Evolutionary conservation across 352 stramenopile genomes (phyloP), one percentile per base, ranked within the genome.

Genomic region (Lagenidium sp.): DNA sequence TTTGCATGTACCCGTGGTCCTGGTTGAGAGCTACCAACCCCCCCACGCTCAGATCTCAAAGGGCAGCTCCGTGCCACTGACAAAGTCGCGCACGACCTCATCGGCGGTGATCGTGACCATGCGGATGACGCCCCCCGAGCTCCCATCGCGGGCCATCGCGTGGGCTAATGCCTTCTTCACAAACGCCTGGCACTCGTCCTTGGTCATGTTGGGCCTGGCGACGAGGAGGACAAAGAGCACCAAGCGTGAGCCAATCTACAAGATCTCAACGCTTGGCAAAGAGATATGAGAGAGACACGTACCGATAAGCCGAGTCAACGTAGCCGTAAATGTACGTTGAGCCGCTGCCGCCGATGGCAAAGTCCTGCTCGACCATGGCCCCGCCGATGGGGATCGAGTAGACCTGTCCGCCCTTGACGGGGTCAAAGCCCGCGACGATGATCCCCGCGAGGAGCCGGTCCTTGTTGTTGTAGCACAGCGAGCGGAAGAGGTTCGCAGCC

Each of bases 391-490:
- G 90, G 54, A 98, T 94, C 22, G 86, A 96, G 65, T 97, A 98
- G 28, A 99, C 95, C 47, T 93, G 77, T 13, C 95, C 95, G 44
- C 94, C 94, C 51, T 97, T 89, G 26, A 98, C 88, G 0, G 83
- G 73, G 77, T 99, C 96, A 85, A 92, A 99, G 18, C 97, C 97
- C 11, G 91, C 96, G 31, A 98, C 88, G 67, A 99, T 99, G 52
- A 99, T 97, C 34, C 95, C 95, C 0, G 87, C 89, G 41, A 94
- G 73, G 57, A 93, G 53, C 22, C 89, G 78, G 65, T 99, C 96
- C 67, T 99, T 99, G 82, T 99, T 98, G 53, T 96, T 77, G 72
- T 99, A 99, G 66, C 93, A 98, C 40, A 99, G 76, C 53, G 81
- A 87, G 26, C 83, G 73, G 68, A 98, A 98, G 30, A 99, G 66